Evolutionary conservation across 805 yeast genomes (phyloP).

Genomic region (Cyberlindnera maritima): DNA sequence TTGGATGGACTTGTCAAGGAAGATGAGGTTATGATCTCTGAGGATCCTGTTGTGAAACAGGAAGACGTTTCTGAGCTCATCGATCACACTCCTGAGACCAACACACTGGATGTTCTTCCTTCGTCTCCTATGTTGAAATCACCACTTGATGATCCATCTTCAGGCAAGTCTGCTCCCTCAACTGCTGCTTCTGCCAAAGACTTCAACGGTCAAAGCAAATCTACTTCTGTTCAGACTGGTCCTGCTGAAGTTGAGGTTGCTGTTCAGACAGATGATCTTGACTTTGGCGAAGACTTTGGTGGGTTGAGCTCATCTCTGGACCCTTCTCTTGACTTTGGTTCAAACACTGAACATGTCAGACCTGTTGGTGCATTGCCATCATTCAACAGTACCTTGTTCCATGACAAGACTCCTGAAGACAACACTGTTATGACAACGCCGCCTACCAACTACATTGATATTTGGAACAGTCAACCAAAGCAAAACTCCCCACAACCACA

Average conservation of each 20-base stretch:
- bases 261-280: conserved; percentile 12
- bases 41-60: not conserved
- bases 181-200: not conserved
- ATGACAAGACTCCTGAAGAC: conserved; percentile 24
- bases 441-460: conserved; percentile 26
- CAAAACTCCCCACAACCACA: conserved; percentile 23
- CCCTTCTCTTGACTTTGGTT: not conserved
- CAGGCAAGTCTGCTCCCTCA: not conserved
- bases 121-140: conserved; percentile 1
- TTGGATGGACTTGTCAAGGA: not conserved
- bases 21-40: not conserved
- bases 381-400: conserved; percentile 22
- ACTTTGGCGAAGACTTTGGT: conserved; percentile 4
- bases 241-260: conserved; percentile 8
- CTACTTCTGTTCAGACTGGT: conserved; percentile 1
- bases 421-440: conserved; percentile 4
- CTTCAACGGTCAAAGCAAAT: not conserved
- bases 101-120: not conserved
- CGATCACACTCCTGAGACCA: not conserved
- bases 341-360: conserved; percentile 2
- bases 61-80: not conserved
- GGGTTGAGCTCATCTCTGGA: not conserved
- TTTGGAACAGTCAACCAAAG: conserved; percentile 32
- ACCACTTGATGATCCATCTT: conserved; percentile 1
- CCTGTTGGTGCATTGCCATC: conserved; percentile 19